phyloP scores from a whole-genome alignment of 2,329 filamentous ascomycete genomes.

The Diaporthe velutina region DNA sequence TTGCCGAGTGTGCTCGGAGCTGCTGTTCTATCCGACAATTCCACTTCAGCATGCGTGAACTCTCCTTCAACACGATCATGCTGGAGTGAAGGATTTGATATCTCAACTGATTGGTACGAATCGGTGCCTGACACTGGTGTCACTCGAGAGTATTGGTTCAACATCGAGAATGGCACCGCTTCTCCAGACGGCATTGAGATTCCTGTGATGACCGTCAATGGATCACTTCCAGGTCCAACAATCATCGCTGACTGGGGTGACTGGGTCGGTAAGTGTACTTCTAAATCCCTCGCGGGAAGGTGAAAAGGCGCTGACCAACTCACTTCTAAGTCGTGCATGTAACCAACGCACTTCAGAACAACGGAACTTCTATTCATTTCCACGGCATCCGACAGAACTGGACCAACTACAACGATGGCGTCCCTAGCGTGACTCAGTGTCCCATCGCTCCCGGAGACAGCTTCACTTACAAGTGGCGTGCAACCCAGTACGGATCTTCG shows the following conservation, averaged over 20 bases:
- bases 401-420: slow-evolving; percentile 53
- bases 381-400: slow-evolving; percentile 54
- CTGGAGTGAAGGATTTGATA: slow-evolving; percentile 55
- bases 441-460: slow-evolving; percentile 63
- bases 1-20: neutral
- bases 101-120: slow-evolving; percentile 53
- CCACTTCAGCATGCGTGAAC: slow-evolving; percentile 41
- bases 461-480: slow-evolving; percentile 69
- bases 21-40: neutral
- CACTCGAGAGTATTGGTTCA: slow-evolving; percentile 55
- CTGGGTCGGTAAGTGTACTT: slow-evolving; percentile 48
- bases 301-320: neutral
- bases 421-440: slow-evolving; percentile 58
- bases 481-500: slow-evolving; percentile 64
- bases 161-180: slow-evolving; percentile 48
- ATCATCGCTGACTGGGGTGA: slow-evolving; percentile 52
- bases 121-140: slow-evolving; percentile 54
- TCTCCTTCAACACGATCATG: slow-evolving; percentile 45
- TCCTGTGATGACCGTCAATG: slow-evolving; percentile 55
- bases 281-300: slow-evolving; percentile 48
- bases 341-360: slow-evolving; percentile 39
- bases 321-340: neutral
- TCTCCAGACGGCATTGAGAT: slow-evolving; percentile 54
- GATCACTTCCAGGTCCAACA: slow-evolving; percentile 35
- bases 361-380: slow-evolving; percentile 56